phyloP scores from a whole-genome alignment of 495 filamentous ascomycete genomes.

The Podospora fimiseda region DNA sequence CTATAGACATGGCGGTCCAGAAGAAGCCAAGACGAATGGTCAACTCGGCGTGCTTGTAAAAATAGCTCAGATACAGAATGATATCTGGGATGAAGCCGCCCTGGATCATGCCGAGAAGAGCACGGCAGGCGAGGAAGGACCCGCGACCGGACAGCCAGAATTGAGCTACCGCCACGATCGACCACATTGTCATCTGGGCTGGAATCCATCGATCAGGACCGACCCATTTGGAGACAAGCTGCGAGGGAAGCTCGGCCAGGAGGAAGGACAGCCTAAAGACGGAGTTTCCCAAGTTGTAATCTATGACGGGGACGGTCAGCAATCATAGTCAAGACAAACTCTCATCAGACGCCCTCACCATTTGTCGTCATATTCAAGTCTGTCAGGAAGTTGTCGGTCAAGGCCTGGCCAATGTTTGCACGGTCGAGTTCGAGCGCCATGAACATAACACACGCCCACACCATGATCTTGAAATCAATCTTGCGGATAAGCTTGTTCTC shows the following conservation, averaged over 20 bases:
- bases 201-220: constrained; percentile 86
- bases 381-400: constrained; percentile 35
- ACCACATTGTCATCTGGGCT: constrained; percentile 73
- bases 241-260: constrained; percentile 66
- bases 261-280: constrained; percentile 67
- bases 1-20: constrained; percentile 63
- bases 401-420: constrained; percentile 49
- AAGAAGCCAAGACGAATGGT: constrained; percentile 43
- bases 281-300: constrained; percentile 71
- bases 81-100: constrained; percentile 59
- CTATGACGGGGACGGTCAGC: constrained; percentile 20
- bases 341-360: constrained; percentile 26
- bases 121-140: constrained; percentile 58
- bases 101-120: constrained; percentile 66
- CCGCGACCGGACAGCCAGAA: constrained; percentile 55
- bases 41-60: constrained; percentile 55
- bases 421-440: constrained; percentile 78
- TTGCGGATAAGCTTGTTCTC: constrained; percentile 33
- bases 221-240: constrained; percentile 67
- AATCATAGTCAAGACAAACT: neutral
- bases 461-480: constrained; percentile 38
- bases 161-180: constrained; percentile 61
- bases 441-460: constrained; percentile 72
- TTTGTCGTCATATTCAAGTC: constrained; percentile 32
- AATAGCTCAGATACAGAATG: constrained; percentile 68